phyloP scores from a whole-genome alignment of 2,329 filamentous ascomycete species.

The Blastomyces percursus region DNA sequence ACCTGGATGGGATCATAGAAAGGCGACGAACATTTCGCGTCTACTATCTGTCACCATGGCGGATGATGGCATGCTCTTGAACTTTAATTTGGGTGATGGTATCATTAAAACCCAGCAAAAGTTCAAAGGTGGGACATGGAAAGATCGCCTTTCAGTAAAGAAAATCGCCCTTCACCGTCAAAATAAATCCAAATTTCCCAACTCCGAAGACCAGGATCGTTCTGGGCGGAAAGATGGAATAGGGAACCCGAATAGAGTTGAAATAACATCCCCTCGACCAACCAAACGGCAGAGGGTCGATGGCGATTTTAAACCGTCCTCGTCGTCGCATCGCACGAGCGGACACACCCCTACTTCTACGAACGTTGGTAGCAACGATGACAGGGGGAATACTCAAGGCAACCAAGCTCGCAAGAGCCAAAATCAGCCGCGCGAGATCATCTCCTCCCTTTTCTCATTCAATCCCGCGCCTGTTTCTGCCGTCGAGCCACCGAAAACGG shows the following conservation, averaged over 20 bases:
- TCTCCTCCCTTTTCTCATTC: slow-evolving; percentile 85
- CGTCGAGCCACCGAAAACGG: slow-evolving; percentile 27
- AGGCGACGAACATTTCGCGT: background rate
- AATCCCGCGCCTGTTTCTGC: slow-evolving; percentile 55
- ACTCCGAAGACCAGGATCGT: slow-evolving; percentile 9
- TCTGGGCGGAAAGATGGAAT: background rate
- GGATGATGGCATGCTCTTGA: slow-evolving; percentile 89
- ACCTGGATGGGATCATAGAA: background rate
- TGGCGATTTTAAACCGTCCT: slow-evolving; percentile 25
- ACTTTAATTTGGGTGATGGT: slow-evolving; percentile 67
- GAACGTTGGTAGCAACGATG: slow-evolving; percentile 9
- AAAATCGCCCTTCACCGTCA: slow-evolving; percentile 49
- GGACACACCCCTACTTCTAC: slow-evolving; percentile 5
- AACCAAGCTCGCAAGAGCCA: slow-evolving; percentile 9
- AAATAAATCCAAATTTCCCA: slow-evolving; percentile 26
- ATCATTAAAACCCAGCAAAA: slow-evolving; percentile 50
- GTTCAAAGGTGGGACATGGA: slow-evolving; percentile 89
- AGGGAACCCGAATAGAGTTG: slow-evolving; percentile 26
- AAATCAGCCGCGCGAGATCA: slow-evolving; percentile 50
- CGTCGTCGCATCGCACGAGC: slow-evolving; percentile 5
- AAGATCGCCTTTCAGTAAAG: slow-evolving; percentile 72
- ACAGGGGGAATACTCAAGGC: slow-evolving; percentile 7
- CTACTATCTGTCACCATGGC: slow-evolving; percentile 49
- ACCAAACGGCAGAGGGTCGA: slow-evolving; percentile 33
- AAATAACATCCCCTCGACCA: slow-evolving; percentile 19